phyloP scores from a whole-genome alignment of 169 alveolate species.

The Blepharisma undulans region DNA sequence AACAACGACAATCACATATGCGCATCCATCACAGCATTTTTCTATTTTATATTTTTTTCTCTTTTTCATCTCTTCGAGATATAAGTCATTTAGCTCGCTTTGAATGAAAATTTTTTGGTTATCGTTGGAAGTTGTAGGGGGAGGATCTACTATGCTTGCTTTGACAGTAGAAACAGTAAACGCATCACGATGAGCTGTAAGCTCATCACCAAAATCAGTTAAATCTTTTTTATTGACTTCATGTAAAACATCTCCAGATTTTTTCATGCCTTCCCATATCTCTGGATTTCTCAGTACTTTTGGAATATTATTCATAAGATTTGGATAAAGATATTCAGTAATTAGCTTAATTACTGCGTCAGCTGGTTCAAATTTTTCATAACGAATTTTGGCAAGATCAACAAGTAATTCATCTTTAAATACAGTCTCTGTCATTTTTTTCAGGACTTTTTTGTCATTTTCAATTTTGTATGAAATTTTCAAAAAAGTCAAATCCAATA shows the following conservation, averaged over 20 bases:
- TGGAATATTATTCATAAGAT: not conserved
- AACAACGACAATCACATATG: not conserved
- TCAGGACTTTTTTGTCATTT: not conserved
- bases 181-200: not conserved
- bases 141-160: not conserved
- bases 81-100: not conserved
- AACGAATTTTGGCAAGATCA: not conserved
- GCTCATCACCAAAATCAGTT: not conserved
- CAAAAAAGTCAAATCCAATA: not conserved
- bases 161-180: not conserved
- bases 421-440: not conserved
- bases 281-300: not conserved
- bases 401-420: not conserved
- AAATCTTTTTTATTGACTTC: not conserved
- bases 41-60: not conserved
- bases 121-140: not conserved
- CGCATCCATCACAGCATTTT: not conserved
- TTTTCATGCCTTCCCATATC: not conserved
- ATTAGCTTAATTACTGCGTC: not conserved
- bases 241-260: not conserved
- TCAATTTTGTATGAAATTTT: not conserved
- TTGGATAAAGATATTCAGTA: not conserved
- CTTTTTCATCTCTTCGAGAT: not conserved
- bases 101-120: not conserved
- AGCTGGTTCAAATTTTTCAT: not conserved